Base-by-base conservation (phyloP, 192 early-diverging fungal genomes). In the Entomortierella chlamydospora region DNA sequence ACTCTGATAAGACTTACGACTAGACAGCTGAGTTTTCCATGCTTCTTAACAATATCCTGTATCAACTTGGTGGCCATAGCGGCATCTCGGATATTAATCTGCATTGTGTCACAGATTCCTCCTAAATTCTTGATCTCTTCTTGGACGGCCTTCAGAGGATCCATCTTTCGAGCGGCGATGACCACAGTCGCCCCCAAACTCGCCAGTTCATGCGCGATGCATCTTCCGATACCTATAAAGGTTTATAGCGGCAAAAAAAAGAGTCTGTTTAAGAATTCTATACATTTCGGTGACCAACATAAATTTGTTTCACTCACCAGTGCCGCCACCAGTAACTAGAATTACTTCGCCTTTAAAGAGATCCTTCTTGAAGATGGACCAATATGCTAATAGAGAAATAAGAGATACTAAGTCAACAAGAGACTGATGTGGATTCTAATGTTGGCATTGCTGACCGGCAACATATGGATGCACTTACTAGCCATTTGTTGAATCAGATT, bases 281-380 rank as follows among this genome's bases (percentile, higher is more conserved):
- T 45, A 1, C 34, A n/a, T n/a, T 0, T 41, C 9, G 29, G 57
- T 37, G 10, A 10, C 5, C 34, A 37, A 58, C n/a, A 10, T 37
- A 37, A 37, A 37, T 51, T 43, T 7, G 4, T 34, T 56, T 34
- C 34, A 18, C 61, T 70, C 58, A 79, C 84, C 84, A 13, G 82
- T 84, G 39, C 84, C 84, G 28, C 86, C 86, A 57, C 86, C 86
- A 5, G 86, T 87, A 18, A 87, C 69, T n/a, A 87, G 82, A 20
- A 83, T 61, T 20, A 84, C 83, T 42, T 85, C 77, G 58, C 72
- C 68, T 51, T 64, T 55, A 64, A 87, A 85, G 10, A 86, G 71
- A 51, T 70, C 70, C 20, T 74, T 61, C 30, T 73, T 81, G 59
- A 83, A 85, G 56, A 82, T 57, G 41, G 81, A 82, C 43, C 57